phyloP scores from a whole-genome alignment of 2,329 filamentous ascomycete genomes.

The Epichloe scottii region DNA sequence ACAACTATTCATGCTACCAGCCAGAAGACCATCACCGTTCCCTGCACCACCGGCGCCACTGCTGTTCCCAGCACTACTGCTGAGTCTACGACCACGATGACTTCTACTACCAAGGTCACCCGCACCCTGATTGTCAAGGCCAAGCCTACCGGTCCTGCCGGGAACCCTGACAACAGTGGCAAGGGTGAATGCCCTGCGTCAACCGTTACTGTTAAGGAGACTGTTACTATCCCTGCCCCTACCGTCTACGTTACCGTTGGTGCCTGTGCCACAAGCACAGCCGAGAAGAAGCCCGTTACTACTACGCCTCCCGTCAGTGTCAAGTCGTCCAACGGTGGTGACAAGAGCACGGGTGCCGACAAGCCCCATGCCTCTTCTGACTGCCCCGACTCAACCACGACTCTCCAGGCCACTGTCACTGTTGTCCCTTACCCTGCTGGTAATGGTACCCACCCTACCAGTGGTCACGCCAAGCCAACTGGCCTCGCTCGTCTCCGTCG shows the following conservation, averaged over 20 bases:
- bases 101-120: slow-evolving; percentile 24
- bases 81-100: slow-evolving; percentile 25
- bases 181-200: slow-evolving; percentile 9
- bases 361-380: neutral
- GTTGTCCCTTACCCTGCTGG: slow-evolving; percentile 29
- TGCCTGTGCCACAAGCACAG: slow-evolving; percentile 11
- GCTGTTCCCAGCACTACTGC: slow-evolving; percentile 7
- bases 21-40: slow-evolving; percentile 24
- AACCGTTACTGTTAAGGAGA: slow-evolving; percentile 17
- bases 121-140: slow-evolving; percentile 20
- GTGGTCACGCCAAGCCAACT: slow-evolving; percentile 21
- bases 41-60: slow-evolving; percentile 10
- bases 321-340: slow-evolving; percentile 5
- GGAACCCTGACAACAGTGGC: slow-evolving; percentile 9
- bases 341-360: slow-evolving; percentile 2
- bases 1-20: slow-evolving; percentile 32
- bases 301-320: slow-evolving; percentile 13
- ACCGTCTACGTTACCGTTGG: slow-evolving; percentile 25
- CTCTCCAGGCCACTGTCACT: slow-evolving; percentile 19
- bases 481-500: slow-evolving; percentile 23
- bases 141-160: slow-evolving; percentile 12
- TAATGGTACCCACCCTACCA: slow-evolving; percentile 21
- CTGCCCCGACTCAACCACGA: slow-evolving; percentile 11
- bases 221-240: slow-evolving; percentile 19
- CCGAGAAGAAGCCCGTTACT: neutral